phyloP scores from a whole-genome alignment of 371 early-diverging fungal species.

The Mortierella sp. region DNA sequence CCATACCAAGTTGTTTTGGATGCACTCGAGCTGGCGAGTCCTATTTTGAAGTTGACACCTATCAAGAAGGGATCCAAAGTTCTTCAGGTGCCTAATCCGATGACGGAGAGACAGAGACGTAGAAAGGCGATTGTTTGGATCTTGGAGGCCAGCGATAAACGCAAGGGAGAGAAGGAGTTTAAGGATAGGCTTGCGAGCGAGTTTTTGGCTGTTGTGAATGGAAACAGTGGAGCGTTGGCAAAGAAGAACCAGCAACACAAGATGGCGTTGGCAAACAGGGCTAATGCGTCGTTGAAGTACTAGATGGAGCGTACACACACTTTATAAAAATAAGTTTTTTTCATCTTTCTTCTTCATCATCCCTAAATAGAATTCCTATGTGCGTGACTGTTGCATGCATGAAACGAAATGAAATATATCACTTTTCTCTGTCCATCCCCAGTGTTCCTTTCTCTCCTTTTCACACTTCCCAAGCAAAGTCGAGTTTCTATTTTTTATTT shows the following conservation, averaged over 20 bases:
- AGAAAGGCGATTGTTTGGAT: constrained; percentile 93
- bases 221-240: constrained; percentile 75
- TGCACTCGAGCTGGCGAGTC: constrained; percentile 83
- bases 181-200: constrained; percentile 85
- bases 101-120: constrained; percentile 84
- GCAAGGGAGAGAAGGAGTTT: constrained; percentile 75
- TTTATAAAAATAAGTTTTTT: too few species aligned
- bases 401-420: too few species aligned
- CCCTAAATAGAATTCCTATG: too few species aligned
- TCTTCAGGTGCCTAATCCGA: constrained; percentile 82
- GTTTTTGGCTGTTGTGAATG: constrained; percentile 83
- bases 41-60: constrained; percentile 81
- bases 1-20: constrained; percentile 76
- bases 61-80: constrained; percentile 85
- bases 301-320: not conserved
- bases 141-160: constrained; percentile 75
- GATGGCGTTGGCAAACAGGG: constrained; percentile 82
- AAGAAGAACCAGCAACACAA: constrained; percentile 74
- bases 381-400: not conserved
- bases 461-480: not conserved
- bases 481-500: too few species aligned
- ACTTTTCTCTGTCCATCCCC: too few species aligned
- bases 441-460: not conserved
- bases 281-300: constrained; percentile 72
- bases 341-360: too few species aligned